These are phyloP conservation scores for Babesia caballi DNA, from an alignment of 169 alveolate species.

Conservation along the genomic window DNA sequence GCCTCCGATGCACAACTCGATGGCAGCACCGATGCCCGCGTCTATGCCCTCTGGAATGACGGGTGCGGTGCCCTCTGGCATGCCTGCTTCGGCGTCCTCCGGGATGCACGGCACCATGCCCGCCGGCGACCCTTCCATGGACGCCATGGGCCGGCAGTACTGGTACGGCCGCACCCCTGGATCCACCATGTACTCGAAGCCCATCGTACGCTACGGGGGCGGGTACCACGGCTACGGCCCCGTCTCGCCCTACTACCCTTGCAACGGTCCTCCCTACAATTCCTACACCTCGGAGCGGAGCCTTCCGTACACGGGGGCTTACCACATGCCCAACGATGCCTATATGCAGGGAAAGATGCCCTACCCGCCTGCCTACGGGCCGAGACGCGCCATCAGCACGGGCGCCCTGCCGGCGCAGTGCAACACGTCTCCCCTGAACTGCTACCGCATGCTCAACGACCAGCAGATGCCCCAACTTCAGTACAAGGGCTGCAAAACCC, in stretches of 20 bases:
- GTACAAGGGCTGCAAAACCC: constrained; percentile 4
- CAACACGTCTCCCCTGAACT: neutral
- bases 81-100: too few relatives aligned
- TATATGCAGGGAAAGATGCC: neutral
- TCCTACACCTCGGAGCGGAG: neutral
- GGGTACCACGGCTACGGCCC: neutral
- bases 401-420: neutral
- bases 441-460: neutral
- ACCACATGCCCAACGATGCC: neutral
- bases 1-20: too few relatives aligned
- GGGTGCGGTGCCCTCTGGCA: too few relatives aligned
- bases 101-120: neutral
- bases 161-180: constrained; percentile 10
- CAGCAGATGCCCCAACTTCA: neutral
- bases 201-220: neutral
- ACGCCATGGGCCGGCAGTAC: neutral
- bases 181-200: neutral
- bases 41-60: too few relatives aligned
- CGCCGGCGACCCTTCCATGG: neutral
- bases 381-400: neutral
- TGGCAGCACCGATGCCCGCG: too few relatives aligned
- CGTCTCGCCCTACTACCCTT: neutral
- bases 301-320: neutral
- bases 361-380: neutral
- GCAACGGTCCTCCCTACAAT: neutral